Conservation (phyloP, 768 basidiomycete genomes). For the Rickenella mellea region DNA sequence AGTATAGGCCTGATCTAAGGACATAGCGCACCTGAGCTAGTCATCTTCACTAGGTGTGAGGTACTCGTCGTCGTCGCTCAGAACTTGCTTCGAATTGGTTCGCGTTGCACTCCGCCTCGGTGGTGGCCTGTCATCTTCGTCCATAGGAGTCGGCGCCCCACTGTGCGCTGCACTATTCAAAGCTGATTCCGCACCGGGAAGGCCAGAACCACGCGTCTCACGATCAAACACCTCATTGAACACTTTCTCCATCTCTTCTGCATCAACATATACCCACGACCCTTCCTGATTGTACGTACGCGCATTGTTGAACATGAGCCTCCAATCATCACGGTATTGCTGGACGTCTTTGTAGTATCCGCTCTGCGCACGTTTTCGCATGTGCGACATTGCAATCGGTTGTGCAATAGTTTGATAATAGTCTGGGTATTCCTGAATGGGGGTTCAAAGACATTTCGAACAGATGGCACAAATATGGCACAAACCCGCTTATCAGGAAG, state of each 20-base stretch:
- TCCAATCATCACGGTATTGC: conserved; percentile 71
- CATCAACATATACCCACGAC: conserved; percentile 91
- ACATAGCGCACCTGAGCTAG: conserved; percentile 19
- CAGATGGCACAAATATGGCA: conserved; percentile 4
- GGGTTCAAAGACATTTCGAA: conserved; percentile 7
- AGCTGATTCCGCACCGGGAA: conserved; percentile 59
- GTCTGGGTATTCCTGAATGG: conserved; percentile 71
- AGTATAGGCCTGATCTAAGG: too few species aligned
- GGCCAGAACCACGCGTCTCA: conserved; percentile 53
- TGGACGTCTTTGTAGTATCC: conserved; percentile 67
- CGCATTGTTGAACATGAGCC: conserved; percentile 90
- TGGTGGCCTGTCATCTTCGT: conserved; percentile 63
- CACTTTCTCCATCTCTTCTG: conserved; percentile 88
- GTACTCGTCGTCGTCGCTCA: conserved; percentile 63
- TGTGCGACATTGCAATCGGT: conserved; percentile 81
- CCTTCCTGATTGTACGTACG: conserved; percentile 91
- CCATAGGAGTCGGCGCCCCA: conserved; percentile 70
- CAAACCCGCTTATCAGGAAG: conserved; percentile 70
- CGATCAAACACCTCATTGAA: conserved; percentile 67
- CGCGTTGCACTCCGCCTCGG: conserved; percentile 45
- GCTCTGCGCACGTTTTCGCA: conserved; percentile 66
- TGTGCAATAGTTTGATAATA: conserved; percentile 84
- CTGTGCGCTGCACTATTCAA: conserved; percentile 21
- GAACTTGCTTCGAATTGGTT: conserved; percentile 57
- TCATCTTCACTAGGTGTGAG: conserved; percentile 74